Percentiles rank a stretch among this genome's conserved stretches.
phyloP scores from a whole-genome alignment of 768 basidiomycete genomes.

The Piloderma croceum region DNA sequence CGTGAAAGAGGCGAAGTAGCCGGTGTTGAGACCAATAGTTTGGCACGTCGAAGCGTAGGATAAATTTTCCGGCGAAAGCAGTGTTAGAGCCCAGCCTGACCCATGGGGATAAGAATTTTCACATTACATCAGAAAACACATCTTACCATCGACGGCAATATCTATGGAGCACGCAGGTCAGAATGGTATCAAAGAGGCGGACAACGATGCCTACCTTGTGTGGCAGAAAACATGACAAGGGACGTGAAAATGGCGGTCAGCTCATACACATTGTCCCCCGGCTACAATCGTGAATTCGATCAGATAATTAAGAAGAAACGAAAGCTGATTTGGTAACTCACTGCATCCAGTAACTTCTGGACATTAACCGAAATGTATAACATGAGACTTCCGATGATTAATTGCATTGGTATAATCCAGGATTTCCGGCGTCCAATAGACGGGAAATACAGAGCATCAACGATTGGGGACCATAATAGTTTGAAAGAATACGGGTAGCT shows the following conservation, averaged over 20 bases:
- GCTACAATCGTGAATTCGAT: slow-evolving; percentile 40
- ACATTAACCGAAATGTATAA: slow-evolving; percentile 70
- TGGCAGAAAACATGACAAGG: slow-evolving; percentile 92
- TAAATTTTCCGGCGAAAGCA: slow-evolving; percentile 86
- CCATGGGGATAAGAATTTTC: slow-evolving; percentile 3
- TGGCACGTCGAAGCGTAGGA: slow-evolving; percentile 98
- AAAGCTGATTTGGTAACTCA: slow-evolving; percentile 36
- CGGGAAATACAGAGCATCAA: slow-evolving; percentile 82
- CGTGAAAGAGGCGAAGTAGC: slow-evolving; percentile 94
- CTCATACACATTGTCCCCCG: slow-evolving; percentile 68
- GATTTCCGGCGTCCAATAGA: slow-evolving; percentile 92
- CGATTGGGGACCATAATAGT: slow-evolving; percentile 94
- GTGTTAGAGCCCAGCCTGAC: slow-evolving; percentile 72
- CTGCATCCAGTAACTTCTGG: slow-evolving; percentile 72
- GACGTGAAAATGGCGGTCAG: slow-evolving; percentile 83
- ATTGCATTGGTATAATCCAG: slow-evolving; percentile 98
- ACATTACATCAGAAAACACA: slow-evolving; percentile 14
- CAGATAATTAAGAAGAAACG: slow-evolving; percentile 3
- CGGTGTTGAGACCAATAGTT: slow-evolving; percentile 93
- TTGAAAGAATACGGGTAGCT: slow-evolving; percentile 97
- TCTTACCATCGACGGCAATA: slow-evolving; percentile 92
- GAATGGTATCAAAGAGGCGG: slow-evolving; percentile 2
- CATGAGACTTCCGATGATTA: slow-evolving; percentile 82
- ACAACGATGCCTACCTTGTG: slow-evolving; percentile 63
- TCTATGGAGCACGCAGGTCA: slow-evolving; percentile 47